Base-by-base conservation (phyloP, 1,284 basidiomycete genomes). In the Cystobasidium slooffiae region DNA sequence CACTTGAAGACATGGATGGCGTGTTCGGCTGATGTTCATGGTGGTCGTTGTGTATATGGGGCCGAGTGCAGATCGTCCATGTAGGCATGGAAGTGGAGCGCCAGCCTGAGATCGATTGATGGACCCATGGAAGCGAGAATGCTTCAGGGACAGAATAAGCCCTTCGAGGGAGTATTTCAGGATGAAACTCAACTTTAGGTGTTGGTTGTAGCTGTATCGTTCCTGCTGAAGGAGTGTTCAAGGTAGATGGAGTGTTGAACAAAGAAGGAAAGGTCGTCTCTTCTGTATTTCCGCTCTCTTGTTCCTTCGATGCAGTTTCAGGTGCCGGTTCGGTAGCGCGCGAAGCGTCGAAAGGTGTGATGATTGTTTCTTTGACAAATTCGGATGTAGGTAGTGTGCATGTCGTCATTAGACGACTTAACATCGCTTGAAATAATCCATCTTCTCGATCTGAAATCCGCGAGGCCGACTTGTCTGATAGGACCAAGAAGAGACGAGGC, bases 121-220 rank as follows among this genome's bases (percentile, higher is more conserved):
- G 56, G 14, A 41, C 16, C 39, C 37, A 14, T 1, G 14, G 56
- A n/a, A 59, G 9, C n/a, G 55, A 58, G 14, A 59, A 18, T 43
- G 31, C 39, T 41, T 43, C 56, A 43, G 56, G 56, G 43, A 59
- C 56, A 41, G 56, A 59, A 43, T 59, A 41, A 59, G 56, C 18
- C 41, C 56, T 39, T 59, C 56, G 18, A 59, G 56, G 6, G 39
- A 39, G 37, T 41, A 59, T 43, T 59, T 59, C 39, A 41, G 43
- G 39, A 10, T n/a, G 12, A 2, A 59, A n/a, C 1, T 8, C 12
- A 41, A 41, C 37, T 6, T 6, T 22, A 37, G 10, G 22, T 1
- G 7, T 22, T 53, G n/a, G 53, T 31, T 56, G 9, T 37, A 9
- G 3, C 8, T 31, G 31, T 3, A 31, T n/a, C 3, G 4, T 37